Evolutionary conservation across 495 filamentous ascomycete genomes (phyloP), one percentile per base, ranked within the genome.

Genomic region (Lichenothelia convexa): DNA sequence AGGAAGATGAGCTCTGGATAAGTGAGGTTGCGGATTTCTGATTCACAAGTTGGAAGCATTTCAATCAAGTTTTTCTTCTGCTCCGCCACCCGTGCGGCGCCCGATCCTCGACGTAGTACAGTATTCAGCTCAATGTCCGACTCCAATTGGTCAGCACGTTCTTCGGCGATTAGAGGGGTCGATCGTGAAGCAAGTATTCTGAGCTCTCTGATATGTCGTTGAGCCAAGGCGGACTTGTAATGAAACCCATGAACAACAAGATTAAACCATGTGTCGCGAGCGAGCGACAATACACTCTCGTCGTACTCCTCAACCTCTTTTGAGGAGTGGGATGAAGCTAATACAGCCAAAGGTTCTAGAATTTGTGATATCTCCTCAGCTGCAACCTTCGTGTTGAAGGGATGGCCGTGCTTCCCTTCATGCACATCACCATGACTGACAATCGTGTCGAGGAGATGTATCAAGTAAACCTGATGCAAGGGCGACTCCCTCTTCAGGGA

Each of bases 191-290:
- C 89, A 55, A 97, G 73, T 31, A 77, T 61, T 21, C 77, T 68
- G 16, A 97, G 61, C 43, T 92, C 82, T 30, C 73, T 71, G 16
- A 66, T 46, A 46, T 81, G 69, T 45, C 67, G 67, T 41, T 72
- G 74, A 22, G 73, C 75, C 39, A 76, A 65, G 16, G 65, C 63
- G 0, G 82, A 81, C 13, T 63, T 67, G 12, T 75, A 63, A n/a
- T 68, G 73, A 50, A 94, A 93, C 21, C 85, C 86, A 53, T 95
- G 87, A 5, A 94, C 75, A 20, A 81, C 78, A 35, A 94, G 79
- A 51, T 97, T 97, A 55, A 93, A 93, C 89, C 89, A 97, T 11
- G 81, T 81, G 62, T 95, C 83, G 23, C 86, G 76, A 43, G 89
- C 71, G 32, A 92, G 60, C 15, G 71, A 65, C 35, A 70, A 58